These are phyloP conservation scores for Avena insularis DNA, from an alignment of 176 grass and related monocot genomes.

Conservation along the genomic window DNA sequence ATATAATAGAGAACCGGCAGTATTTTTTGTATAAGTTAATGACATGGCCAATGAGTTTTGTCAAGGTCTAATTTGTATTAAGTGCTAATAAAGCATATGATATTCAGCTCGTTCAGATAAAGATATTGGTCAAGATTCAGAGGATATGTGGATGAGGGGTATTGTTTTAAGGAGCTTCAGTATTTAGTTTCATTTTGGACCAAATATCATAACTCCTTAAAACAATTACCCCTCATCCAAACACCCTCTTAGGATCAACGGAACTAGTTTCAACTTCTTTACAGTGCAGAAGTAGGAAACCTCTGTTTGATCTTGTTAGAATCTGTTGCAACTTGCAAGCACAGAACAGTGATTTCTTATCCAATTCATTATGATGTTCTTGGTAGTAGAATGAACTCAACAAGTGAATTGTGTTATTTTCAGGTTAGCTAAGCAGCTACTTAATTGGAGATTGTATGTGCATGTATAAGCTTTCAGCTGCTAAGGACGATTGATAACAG, in stretches of 20 bases:
- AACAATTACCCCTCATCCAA: neutral
- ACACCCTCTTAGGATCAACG: neutral
- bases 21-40: neutral
- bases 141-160: neutral
- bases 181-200: neutral
- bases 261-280: neutral
- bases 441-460: neutral
- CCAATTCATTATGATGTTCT: conserved; percentile 1
- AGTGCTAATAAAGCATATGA: neutral
- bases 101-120: neutral
- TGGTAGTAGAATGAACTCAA: conserved; percentile 2
- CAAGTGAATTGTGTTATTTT: conserved; percentile 7
- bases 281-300: neutral
- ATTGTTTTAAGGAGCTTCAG: neutral
- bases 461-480: conserved; percentile 2
- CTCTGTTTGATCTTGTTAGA: conserved; percentile 14
- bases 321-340: neutral
- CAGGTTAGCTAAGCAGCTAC: conserved; percentile 43
- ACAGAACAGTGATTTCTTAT: neutral
- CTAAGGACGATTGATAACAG: neutral
- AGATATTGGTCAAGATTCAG: neutral
- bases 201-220: neutral
- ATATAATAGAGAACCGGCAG: neutral
- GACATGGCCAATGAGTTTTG: neutral
- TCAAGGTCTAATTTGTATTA: neutral